Percentiles rank a stretch among this genome's conserved stretches.
Evolutionary conservation across 352 stramenopile species (phyloP).

Genomic region (Pythium sukuiense): DNA sequence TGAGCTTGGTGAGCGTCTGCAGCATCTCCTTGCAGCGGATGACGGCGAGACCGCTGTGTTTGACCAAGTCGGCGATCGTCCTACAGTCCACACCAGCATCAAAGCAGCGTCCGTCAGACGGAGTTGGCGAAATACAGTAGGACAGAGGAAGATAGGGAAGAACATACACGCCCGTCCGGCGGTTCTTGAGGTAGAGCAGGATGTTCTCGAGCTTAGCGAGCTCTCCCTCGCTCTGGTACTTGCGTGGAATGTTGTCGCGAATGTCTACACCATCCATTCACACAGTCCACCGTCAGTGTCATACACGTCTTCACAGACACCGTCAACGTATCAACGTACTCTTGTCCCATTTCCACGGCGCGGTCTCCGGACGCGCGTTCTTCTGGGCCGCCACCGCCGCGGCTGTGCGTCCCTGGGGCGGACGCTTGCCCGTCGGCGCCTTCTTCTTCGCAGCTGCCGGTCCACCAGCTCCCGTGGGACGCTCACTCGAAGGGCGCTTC

Average conservation of each 20-base stretch:
- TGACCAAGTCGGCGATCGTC: slow-evolving; percentile 82
- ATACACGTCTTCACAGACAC: neutral
- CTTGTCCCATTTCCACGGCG: slow-evolving; percentile 80
- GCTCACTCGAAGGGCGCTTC: slow-evolving; percentile 21
- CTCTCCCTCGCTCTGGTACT: slow-evolving; percentile 78
- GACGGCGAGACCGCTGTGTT: slow-evolving; percentile 71
- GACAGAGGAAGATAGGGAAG: too few relatives aligned
- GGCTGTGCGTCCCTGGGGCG: slow-evolving; percentile 22
- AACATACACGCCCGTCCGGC: slow-evolving; percentile 73
- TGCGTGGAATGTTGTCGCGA: slow-evolving; percentile 75
- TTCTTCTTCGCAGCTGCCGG: slow-evolving; percentile 21
- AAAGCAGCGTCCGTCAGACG: neutral
- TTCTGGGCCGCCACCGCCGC: slow-evolving; percentile 22
- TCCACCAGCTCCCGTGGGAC: neutral
- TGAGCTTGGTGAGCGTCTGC: slow-evolving; percentile 85
- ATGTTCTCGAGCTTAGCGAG: slow-evolving; percentile 88
- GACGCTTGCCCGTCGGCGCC: slow-evolving; percentile 11
- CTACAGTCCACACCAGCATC: slow-evolving; percentile 24
- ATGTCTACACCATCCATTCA: slow-evolving; percentile 40
- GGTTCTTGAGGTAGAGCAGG: slow-evolving; percentile 85
- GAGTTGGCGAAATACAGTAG: too few relatives aligned
- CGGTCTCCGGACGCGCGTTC: slow-evolving; percentile 33
- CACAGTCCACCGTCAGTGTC: neutral
- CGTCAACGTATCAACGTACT: slow-evolving; percentile 35
- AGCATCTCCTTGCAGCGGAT: slow-evolving; percentile 89